phyloP scores from a whole-genome alignment of 345 rosid species.

The Sonneratia alba region DNA sequence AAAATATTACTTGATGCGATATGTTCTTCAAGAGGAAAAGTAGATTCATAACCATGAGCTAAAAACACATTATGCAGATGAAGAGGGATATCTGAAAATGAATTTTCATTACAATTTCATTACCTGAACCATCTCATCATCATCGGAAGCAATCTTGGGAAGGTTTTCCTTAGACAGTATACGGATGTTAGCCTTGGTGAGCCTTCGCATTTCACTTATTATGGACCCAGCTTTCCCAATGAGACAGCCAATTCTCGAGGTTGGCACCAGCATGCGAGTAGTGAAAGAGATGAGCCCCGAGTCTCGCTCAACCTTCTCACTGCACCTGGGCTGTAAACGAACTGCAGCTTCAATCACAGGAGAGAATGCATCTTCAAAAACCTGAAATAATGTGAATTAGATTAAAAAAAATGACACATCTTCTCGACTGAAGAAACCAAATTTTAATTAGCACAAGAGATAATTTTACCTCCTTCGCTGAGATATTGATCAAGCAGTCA shows the following conservation, averaged over 20 bases:
- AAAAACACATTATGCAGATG: not conserved
- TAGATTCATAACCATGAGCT: not conserved
- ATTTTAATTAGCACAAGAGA: not conserved
- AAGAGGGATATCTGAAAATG: not conserved
- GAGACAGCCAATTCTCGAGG: slow-evolving; percentile 89
- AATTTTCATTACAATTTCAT: slow-evolving; percentile 6
- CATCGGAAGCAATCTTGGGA: slow-evolving; percentile 78
- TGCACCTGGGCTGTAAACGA: slow-evolving; percentile 85
- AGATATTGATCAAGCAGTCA: slow-evolving; percentile 76
- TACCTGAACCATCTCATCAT: slow-evolving; percentile 99
- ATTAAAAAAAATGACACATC: not conserved
- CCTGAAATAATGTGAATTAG: slow-evolving; percentile 25
- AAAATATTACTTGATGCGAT: not conserved
- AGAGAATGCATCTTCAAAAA: slow-evolving; percentile 73
- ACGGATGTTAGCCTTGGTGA: slow-evolving; percentile 84
- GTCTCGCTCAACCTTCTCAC: slow-evolving; percentile 89
- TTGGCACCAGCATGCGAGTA: slow-evolving; percentile 84
- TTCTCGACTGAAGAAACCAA: not conserved
- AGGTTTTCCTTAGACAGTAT: slow-evolving; percentile 78
- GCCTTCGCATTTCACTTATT: slow-evolving; percentile 82
- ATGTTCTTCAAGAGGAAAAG: not conserved
- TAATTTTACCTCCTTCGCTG: slow-evolving; percentile 73
- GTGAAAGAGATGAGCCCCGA: slow-evolving; percentile 85
- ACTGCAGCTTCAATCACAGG: slow-evolving; percentile 85
- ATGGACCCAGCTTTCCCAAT: slow-evolving; percentile 92